These are phyloP conservation scores for Sphaerosporella brunnea DNA, from an alignment of 495 filamentous ascomycete genomes.

Conservation along the genomic window DNA sequence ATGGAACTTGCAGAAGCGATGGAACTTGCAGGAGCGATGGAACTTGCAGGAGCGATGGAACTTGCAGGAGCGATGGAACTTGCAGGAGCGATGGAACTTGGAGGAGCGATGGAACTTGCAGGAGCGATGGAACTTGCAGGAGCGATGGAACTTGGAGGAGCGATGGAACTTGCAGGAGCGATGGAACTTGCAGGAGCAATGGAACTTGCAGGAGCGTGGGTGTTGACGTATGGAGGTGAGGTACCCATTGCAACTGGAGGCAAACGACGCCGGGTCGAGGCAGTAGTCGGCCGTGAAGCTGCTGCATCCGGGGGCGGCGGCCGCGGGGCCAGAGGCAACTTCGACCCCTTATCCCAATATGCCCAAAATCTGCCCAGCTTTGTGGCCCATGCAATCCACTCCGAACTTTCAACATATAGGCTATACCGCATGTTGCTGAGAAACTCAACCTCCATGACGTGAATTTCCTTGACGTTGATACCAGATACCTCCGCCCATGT, in stretches of 20 bases:
- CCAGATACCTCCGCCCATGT: constrained; percentile 98
- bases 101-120: not conserved
- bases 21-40: not conserved
- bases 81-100: constrained; percentile 12
- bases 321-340: constrained; percentile 8
- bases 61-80: constrained; percentile 21
- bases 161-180: not conserved
- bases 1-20: not conserved
- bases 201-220: not conserved
- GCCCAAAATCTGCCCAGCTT: constrained; percentile 60
- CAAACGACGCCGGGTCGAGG: not conserved
- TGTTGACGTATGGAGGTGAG: not conserved
- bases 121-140: not conserved
- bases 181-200: not conserved
- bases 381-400: constrained; percentile 76
- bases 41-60: not conserved
- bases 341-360: constrained; percentile 44
- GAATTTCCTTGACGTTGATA: constrained; percentile 86
- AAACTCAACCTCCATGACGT: constrained; percentile 99
- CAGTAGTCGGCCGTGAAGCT: not conserved
- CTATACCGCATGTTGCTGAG: constrained; percentile 96
- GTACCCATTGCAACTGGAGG: not conserved
- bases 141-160: too few species aligned
- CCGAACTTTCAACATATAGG: constrained; percentile 57
- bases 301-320: not conserved